Evolutionary conservation across 352 stramenopile genomes (phyloP), one percentile per base, ranked within the genome.

Genomic region (Globisporangium canariense): DNA sequence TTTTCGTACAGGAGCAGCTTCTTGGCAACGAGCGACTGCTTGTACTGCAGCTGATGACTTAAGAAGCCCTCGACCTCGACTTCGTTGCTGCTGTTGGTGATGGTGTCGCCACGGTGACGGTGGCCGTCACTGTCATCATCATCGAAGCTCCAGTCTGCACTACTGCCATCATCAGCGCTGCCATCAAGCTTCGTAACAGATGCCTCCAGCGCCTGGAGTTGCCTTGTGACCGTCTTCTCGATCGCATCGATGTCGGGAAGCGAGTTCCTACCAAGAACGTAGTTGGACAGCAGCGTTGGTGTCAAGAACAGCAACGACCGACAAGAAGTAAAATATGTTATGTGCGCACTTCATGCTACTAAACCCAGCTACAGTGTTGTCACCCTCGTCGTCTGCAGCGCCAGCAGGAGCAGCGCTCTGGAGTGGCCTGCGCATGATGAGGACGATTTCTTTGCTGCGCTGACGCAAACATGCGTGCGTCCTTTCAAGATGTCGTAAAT

Each of bases 1-100:
- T 83, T 82, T 41, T 86, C 75, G 55, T 82, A 66, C 36, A 88
- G 41, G 30, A 77, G 67, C 8, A 91, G 64, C 47, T 86, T 85
- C 66, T 89, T 88, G 34, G 65, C 65, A 36, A 89, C 67, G 8
- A 86, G 41, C 16, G 59, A 68, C 34, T 83, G 69, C 41, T 77
- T 70, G 16, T 79, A 79, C 25, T 73, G 65, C 4, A 69, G 70
- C 53, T 83, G 73, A 53, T 81, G 78, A 62, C 78, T 77, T 52
- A 81, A 41, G 47, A 89, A 88, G 3, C 70, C 73, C 2, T 60
- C 61, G 36, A 60, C 56, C 34, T 62, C 59, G 61, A 51, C 62
- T 50, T 41, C 65, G 60, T 65, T 14, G 41, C 28, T 53, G 43
- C 25, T 62, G 4, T 65, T 73, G 32, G 32, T 36, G 32, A 36